Conservation (phyloP, 192 early-diverging fungal species). For the Diversispora eburnea region DNA sequence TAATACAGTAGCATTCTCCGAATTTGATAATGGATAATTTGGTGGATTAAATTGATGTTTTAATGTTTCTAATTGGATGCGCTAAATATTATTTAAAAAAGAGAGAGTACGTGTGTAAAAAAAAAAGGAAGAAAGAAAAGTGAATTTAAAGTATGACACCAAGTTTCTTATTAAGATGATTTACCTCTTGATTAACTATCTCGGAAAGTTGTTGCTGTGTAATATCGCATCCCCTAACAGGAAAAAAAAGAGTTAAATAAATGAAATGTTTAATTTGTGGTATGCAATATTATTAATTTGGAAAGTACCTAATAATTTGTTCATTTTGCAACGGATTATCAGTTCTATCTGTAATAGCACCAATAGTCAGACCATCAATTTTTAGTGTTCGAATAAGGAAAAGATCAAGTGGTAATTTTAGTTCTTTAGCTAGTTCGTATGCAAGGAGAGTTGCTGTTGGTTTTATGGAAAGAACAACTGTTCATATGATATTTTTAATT, state of each 20-base stretch:
- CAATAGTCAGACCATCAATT: constrained; percentile 13
- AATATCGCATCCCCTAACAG: constrained; percentile 22
- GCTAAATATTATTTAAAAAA: background rate
- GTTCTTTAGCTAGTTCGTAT: constrained; percentile 1
- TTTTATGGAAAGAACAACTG: constrained; percentile 20
- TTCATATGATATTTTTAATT: background rate
- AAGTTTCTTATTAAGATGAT: too few species aligned
- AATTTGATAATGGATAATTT: constrained; percentile 4
- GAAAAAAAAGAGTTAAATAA: background rate
- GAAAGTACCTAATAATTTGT: constrained; percentile 16
- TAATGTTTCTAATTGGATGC: background rate
- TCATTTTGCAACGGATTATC: constrained; percentile 11
- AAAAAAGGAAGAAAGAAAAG: background rate
- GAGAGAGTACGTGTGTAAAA: background rate
- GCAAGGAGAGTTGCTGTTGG: background rate
- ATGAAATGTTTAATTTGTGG: background rate
- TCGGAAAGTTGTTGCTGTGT: background rate
- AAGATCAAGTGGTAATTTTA: constrained; percentile 19
- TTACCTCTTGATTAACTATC: constrained; percentile 1
- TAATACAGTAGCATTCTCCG: constrained; percentile 6
- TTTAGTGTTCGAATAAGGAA: constrained; percentile 15
- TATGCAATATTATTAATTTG: too few species aligned
- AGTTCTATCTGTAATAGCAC: constrained; percentile 6
- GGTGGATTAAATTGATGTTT: background rate
- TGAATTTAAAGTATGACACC: background rate